These are phyloP conservation scores for Kuraishia ogatae DNA, from an alignment of 805 yeast species.

Conservation along the genomic window DNA sequence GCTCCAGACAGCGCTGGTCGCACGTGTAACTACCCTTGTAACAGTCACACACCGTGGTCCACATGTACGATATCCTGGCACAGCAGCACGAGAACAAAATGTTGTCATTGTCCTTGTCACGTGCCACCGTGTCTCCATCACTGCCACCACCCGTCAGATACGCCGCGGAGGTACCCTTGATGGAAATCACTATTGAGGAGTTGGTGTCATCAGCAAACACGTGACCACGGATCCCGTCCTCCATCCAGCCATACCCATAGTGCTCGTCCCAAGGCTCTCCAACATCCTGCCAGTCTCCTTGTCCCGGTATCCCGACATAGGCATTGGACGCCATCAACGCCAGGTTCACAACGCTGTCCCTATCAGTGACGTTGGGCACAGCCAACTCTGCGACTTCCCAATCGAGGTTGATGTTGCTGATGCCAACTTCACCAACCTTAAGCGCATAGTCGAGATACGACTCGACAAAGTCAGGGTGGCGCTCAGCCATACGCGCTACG, in stretches of 20 bases:
- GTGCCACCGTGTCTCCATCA: constrained; percentile 57
- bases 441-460: constrained; percentile 53
- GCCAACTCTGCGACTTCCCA: constrained; percentile 49
- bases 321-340: constrained; percentile 91
- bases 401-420: constrained; percentile 38
- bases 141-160: constrained; percentile 41
- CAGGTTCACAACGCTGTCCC: constrained; percentile 59
- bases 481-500: constrained; percentile 29
- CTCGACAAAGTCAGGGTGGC: constrained; percentile 58
- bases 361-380: constrained; percentile 72
- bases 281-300: constrained; percentile 85
- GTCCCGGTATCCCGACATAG: constrained; percentile 66
- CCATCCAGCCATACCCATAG: constrained; percentile 78
- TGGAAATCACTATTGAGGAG: constrained; percentile 59
- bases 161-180: constrained; percentile 91
- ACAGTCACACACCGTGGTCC: constrained; percentile 96
- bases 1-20: constrained; percentile 78
- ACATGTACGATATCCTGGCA: constrained; percentile 81
- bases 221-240: constrained; percentile 83
- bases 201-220: constrained; percentile 59
- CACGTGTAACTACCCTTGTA: constrained; percentile 79
- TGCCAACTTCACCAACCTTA: constrained; percentile 27
- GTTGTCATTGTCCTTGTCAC: constrained; percentile 84
- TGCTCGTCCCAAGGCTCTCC: constrained; percentile 47
- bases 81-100: constrained; percentile 91